Evolutionary conservation across 2,329 filamentous ascomycete species (phyloP), one percentile per base, ranked within the genome.

Genomic region (Aspergillus clavatus): DNA sequence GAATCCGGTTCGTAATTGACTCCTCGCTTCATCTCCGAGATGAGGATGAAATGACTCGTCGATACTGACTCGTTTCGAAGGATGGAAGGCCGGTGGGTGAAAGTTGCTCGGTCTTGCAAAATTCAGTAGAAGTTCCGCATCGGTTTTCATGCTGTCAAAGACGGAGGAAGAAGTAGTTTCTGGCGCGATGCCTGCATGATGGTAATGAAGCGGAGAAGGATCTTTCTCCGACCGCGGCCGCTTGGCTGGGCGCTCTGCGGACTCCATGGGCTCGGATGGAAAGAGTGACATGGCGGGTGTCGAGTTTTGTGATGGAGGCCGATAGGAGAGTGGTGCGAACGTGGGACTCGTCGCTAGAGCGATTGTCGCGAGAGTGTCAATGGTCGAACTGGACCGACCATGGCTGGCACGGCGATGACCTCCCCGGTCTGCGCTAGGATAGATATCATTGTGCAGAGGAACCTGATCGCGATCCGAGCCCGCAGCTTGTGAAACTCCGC

Each of bases 211-310:
- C 33, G 69, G 73, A 21, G 73, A 72, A 12, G 70, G 67, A 41
- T 76, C 66, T 53, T 77, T 70, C 55, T 82, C 80, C 35, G 81
- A 83, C 51, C 80, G 76, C 39, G 78, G 73, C 33, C 81, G 75
- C 63, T 84, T 84, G 16, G 77, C 65, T 3, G 80, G 79, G 38
- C 77, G 72, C 55, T 81, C 63, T 36, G 56, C 48, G 33, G 59
- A 54, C 27, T 62, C 59, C 36, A 53, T 56, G 38, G 55, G 47
- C 39, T 67, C 58, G 40, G 61, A 40, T 33, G 56, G 61, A 35
- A 62, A 66, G 43, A 63, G 47, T 35, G 63, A 51, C 38, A 58
- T 49, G 33, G 56, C 45, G 14, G 54, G 53, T 33, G 45, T 48
- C 36, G 53, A 57, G 33, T 56, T 47, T 36, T 59, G 60, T 40